Evolutionary conservation across 805 yeast genomes (phyloP).

Genomic region (Zygoascus biomembranicola): DNA sequence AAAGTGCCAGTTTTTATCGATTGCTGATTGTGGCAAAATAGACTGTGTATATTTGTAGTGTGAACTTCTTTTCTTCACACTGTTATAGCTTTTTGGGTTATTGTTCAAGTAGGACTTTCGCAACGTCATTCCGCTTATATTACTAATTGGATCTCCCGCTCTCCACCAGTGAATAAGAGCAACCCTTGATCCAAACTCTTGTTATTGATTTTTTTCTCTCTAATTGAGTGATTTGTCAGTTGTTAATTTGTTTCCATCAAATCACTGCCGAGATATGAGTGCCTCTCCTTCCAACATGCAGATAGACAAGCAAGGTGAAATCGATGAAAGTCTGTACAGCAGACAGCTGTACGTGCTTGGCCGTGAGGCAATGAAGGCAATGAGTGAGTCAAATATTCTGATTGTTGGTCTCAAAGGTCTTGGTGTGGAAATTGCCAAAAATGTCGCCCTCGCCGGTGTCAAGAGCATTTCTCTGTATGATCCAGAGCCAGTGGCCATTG

Average conservation of each 20-base stretch:
- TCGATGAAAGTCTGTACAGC: constrained; percentile 92
- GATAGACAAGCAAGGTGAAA: constrained; percentile 30
- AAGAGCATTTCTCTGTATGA: constrained; percentile 83
- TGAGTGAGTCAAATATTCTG: constrained; percentile 91
- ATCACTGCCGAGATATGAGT: background rate
- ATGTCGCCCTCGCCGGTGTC: constrained; percentile 95
- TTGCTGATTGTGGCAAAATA: no score
- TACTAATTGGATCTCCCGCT: background rate
- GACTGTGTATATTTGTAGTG: no score
- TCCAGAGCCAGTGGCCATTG: constrained; percentile 55
- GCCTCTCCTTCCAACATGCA: constrained; percentile 18
- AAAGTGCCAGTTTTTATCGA: no score
- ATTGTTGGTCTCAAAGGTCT: constrained; percentile 85
- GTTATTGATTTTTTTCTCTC: background rate
- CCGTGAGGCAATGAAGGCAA: constrained; percentile 94
- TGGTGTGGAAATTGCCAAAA: constrained; percentile 94
- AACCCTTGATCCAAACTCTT: background rate
- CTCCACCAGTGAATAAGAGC: no score
- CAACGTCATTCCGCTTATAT: background rate
- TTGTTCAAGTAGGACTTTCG: no score
- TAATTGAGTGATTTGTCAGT: background rate
- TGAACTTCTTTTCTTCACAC: no score
- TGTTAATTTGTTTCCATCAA: no score
- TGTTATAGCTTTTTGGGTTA: no score
- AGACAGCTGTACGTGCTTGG: constrained; percentile 91